A percentile compares a stretch with the other conserved stretches of the same genome.
Evolutionary conservation across 305 asterid genomes (phyloP).

Genomic region (Solanum hybrid): DNA sequence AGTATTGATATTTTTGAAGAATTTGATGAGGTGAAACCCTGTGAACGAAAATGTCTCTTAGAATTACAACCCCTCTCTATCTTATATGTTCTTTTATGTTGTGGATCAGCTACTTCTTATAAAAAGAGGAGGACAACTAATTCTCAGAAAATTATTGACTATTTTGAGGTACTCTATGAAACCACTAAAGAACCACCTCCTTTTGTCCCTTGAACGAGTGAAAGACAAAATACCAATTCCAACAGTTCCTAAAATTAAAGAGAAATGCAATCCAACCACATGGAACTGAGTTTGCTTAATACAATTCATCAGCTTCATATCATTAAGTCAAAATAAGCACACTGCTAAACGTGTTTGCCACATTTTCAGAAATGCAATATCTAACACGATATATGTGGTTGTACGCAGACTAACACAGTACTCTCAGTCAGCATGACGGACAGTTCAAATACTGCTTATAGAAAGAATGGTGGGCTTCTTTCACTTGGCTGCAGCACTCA

Average conservation of each 20-base stretch:
- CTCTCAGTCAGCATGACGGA: not conserved
- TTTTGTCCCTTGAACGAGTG: not conserved
- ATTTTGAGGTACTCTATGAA: no score
- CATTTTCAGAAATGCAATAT: no score
- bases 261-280: not conserved
- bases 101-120: no score
- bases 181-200: not conserved
- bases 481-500: slow-evolving; percentile 1
- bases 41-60: not conserved
- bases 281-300: not conserved
- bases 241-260: not conserved
- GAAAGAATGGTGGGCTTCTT: no score
- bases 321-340: not conserved
- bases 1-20: slow-evolving; percentile 18
- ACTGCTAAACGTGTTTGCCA: not conserved
- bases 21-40: slow-evolving; percentile 19
- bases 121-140: no score
- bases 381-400: not conserved
- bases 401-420: not conserved
- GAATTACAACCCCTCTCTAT: not conserved
- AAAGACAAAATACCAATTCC: not conserved
- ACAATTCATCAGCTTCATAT: not conserved
- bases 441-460: accelerated
- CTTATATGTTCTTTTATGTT: not conserved
- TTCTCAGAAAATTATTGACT: no score